phyloP scores from a whole-genome alignment of 2,329 filamentous ascomycete species.

The Botrytis cinerea region DNA sequence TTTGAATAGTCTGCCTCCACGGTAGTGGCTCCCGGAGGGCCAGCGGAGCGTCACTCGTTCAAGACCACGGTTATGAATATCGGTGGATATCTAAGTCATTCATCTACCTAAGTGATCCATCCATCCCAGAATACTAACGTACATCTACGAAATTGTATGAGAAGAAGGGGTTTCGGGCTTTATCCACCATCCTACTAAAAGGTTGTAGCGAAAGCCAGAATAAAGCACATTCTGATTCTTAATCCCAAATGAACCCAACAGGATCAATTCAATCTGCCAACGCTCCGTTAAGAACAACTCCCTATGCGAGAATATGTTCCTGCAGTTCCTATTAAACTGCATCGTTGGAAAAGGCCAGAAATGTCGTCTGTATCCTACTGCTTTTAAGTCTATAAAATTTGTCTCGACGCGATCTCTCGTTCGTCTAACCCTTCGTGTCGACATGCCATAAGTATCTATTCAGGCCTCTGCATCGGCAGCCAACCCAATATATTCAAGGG shows the following conservation, averaged over 20 bases:
- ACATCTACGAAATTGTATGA: constrained; percentile 32
- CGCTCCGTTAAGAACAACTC: constrained; percentile 78
- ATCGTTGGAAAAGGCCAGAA: constrained; percentile 57
- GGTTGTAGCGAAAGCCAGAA: constrained; percentile 38
- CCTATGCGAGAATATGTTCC: constrained; percentile 66
- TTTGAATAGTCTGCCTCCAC: neutral
- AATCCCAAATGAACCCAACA: constrained; percentile 35
- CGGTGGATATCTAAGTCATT: neutral
- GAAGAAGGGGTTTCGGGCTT: constrained; percentile 41
- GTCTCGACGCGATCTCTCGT: neutral
- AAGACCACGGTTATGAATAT: neutral
- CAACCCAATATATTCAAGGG: too few species aligned
- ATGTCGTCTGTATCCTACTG: neutral
- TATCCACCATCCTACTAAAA: constrained; percentile 40
- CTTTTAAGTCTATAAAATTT: neutral
- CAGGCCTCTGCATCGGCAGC: too few species aligned
- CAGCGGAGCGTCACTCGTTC: neutral
- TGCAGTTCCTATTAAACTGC: constrained; percentile 71
- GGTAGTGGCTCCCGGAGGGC: neutral
- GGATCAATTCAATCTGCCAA: constrained; percentile 55
- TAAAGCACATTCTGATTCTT: constrained; percentile 41
- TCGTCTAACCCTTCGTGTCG: neutral
- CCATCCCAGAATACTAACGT: neutral
- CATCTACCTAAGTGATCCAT: neutral
- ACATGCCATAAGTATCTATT: neutral